A percentile compares a stretch with the other conserved stretches of the same genome.
Evolutionary conservation across 148 eudicot genomes (phyloP).

Genomic region (Camellia sinensis): DNA sequence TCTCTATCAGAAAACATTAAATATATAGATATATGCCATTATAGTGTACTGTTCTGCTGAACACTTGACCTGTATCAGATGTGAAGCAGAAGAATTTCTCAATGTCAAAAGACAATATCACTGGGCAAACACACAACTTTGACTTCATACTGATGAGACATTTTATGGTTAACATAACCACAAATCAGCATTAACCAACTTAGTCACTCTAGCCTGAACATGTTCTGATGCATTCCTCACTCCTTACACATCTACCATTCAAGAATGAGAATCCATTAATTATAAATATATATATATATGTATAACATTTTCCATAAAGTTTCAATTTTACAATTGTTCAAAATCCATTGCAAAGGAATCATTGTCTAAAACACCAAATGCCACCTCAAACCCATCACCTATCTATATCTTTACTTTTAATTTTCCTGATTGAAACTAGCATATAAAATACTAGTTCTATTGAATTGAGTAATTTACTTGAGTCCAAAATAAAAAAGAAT

Average conservation of each 20-base stretch:
- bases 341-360: background rate
- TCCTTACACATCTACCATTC: background rate
- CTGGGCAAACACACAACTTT: background rate
- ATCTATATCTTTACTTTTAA: background rate
- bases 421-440: background rate
- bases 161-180: background rate
- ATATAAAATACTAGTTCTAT: background rate
- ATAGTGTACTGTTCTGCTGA: background rate
- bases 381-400: slow-evolving; percentile 7
- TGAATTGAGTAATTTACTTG: background rate
- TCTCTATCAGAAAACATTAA: too few species aligned
- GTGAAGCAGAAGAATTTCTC: background rate
- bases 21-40: background rate
- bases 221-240: background rate
- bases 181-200: background rate
- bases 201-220: background rate
- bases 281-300: background rate
- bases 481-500: background rate
- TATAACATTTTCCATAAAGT: background rate
- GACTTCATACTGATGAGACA: background rate
- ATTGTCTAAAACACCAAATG: background rate
- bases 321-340: background rate
- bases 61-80: background rate
- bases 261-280: background rate
- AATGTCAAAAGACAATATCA: background rate